A percentile compares a stretch with the other conserved stretches of the same genome.
These are phyloP conservation scores for Austroboletus olivaceoglutinosus DNA, from an alignment of 1,284 basidiomycete genomes.

Conservation along the genomic window DNA sequence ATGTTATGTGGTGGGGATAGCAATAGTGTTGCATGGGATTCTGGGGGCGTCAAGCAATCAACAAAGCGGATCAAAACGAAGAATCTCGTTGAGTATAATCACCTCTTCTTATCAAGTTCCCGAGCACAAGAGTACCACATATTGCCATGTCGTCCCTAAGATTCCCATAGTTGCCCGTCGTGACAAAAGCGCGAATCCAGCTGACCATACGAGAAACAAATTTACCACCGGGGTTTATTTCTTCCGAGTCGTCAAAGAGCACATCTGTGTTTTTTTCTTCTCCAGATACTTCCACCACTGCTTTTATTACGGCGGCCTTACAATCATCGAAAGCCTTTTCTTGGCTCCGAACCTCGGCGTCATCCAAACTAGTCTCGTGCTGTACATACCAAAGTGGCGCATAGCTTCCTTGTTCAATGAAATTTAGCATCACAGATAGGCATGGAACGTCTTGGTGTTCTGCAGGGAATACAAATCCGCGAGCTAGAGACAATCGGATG, in stretches of 20 bases:
- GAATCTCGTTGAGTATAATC: constrained; percentile 20
- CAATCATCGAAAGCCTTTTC: constrained; percentile 75
- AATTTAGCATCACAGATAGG: constrained; percentile 62
- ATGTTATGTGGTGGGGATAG: constrained; percentile 53
- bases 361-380: constrained; percentile 37
- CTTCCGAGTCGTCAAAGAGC: constrained; percentile 66
- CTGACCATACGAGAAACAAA: constrained; percentile 72
- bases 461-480: constrained; percentile 57
- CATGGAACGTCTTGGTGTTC: constrained; percentile 60
- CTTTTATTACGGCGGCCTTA: constrained; percentile 82
- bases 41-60: constrained; percentile 38
- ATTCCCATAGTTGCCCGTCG: constrained; percentile 25
- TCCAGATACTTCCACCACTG: constrained; percentile 80
- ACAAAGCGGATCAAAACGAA: not conserved
- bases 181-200: constrained; percentile 68
- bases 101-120: constrained; percentile 81
- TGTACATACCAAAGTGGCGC: constrained; percentile 58
- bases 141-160: constrained; percentile 76
- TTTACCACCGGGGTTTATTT: constrained; percentile 57
- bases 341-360: constrained; percentile 49
- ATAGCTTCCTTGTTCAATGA: constrained; percentile 68
- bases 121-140: constrained; percentile 78
- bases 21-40: constrained; percentile 62
- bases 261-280: constrained; percentile 77
- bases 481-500: constrained; percentile 66